A percentile compares a stretch with the other conserved stretches of the same genome.
Conservation (phyloP, 179 eudicot genomes). For the Camellia oleifera region DNA sequence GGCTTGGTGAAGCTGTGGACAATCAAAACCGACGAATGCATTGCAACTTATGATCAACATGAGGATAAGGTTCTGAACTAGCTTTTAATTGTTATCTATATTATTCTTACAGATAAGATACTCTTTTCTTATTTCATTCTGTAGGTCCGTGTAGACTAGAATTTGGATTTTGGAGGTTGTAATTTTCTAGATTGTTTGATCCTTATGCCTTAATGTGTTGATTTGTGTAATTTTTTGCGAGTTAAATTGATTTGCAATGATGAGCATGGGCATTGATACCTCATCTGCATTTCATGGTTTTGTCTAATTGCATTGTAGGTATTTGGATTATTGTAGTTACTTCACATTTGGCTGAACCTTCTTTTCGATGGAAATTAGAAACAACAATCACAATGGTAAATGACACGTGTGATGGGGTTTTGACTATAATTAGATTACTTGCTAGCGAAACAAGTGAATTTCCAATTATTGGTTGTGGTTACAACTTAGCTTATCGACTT, state of each 20-base stretch:
- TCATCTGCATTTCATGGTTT: not conserved
- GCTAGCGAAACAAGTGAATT: no score
- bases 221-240: not conserved
- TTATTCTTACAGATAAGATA: not conserved
- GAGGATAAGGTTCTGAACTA: conserved; percentile 69
- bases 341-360: not conserved
- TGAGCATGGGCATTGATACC: not conserved
- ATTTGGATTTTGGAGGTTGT: not conserved
- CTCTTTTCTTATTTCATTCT: not conserved
- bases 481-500: no score
- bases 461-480: no score
- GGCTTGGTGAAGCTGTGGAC: conserved; percentile 94
- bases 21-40: conserved; percentile 74
- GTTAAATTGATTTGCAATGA: not conserved
- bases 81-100: not conserved
- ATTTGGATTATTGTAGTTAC: not conserved
- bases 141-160: not conserved
- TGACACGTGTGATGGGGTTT: no score
- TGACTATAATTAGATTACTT: no score
- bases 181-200: not conserved
- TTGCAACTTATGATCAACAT: conserved; percentile 92
- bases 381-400: not conserved
- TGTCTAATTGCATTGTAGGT: not conserved
- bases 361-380: not conserved
- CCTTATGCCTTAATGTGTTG: not conserved